Conservation (phyloP, 2,329 filamentous ascomycete species). For the Diplodia seriata region DNA sequence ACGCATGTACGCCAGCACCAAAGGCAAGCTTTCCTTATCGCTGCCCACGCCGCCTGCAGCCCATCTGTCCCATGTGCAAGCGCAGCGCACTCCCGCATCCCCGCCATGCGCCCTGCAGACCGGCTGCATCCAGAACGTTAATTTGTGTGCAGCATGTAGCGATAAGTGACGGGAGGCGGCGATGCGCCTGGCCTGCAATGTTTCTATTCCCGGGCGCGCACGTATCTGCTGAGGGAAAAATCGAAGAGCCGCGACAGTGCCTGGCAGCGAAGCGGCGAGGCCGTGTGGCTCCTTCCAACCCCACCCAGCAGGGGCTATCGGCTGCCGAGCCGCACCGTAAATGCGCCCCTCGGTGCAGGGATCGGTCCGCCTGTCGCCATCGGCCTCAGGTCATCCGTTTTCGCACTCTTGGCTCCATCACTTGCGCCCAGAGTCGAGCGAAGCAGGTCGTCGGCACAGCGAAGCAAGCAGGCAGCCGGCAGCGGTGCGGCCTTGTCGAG, state of each 20-base stretch:
- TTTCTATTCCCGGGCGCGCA: constrained; percentile 15
- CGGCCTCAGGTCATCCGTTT: constrained; percentile 13
- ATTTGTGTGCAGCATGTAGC: background rate
- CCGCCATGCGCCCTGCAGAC: background rate
- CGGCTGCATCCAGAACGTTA: background rate
- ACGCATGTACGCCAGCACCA: background rate
- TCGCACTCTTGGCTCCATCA: background rate
- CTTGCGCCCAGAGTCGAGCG: background rate
- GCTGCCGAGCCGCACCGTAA: constrained; percentile 29
- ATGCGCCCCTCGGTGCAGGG: constrained; percentile 8
- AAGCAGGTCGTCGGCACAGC: background rate
- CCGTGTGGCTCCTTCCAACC: background rate
- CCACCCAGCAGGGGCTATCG: constrained; percentile 4
- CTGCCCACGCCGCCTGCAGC: background rate
- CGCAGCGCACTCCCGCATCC: constrained; percentile 1
- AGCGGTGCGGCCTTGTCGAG: background rate
- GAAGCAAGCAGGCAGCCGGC: background rate
- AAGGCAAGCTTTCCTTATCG: constrained; percentile 16
- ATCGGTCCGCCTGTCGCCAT: constrained; percentile 6
- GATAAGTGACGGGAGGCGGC: background rate
- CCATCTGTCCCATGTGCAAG: constrained; percentile 9
- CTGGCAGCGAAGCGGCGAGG: background rate
- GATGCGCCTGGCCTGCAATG: constrained; percentile 1
- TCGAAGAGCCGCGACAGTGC: background rate
- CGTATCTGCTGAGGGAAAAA: background rate